Conservation (phyloP, 1,139 yeast species). For the Hanseniaspora sp. region DNA sequence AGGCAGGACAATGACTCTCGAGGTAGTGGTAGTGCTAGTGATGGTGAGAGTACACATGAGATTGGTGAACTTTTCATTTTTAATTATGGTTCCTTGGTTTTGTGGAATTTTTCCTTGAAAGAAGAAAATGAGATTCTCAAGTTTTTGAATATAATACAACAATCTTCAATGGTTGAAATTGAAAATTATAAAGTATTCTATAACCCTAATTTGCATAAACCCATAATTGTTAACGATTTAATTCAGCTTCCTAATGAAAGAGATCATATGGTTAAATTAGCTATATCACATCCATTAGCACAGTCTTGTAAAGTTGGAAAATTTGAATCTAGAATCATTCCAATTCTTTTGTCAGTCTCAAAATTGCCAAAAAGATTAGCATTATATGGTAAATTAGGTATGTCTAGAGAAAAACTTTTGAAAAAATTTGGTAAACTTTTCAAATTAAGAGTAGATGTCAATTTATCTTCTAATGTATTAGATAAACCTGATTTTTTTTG, state of each 20-base stretch:
- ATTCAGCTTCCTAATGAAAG: conserved; percentile 70
- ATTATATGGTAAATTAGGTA: conserved; percentile 72
- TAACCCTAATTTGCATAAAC: conserved; percentile 67
- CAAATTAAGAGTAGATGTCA: conserved; percentile 85
- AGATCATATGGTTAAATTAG: conserved; percentile 81
- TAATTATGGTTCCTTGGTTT: conserved; percentile 87
- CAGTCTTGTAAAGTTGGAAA: conserved; percentile 86
- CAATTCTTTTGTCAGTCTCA: conserved; percentile 70
- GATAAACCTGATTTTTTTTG: conserved; percentile 96
- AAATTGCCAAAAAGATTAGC: conserved; percentile 83
- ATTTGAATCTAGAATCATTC: conserved; percentile 85
- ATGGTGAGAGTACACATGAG: conserved; percentile 13
- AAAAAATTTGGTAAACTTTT: conserved; percentile 83
- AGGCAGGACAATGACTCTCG: conserved; percentile 56
- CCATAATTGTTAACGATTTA: conserved; percentile 89
- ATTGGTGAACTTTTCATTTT: conserved; percentile 78
- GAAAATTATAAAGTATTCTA: conserved; percentile 93
- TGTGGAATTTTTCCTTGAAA: conserved; percentile 88
- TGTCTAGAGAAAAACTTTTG: conserved; percentile 64
- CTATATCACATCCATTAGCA: conserved; percentile 93
- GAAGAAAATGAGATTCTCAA: conserved; percentile 85
- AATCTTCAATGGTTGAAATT: conserved; percentile 83
- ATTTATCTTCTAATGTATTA: conserved; percentile 74
- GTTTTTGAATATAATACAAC: conserved; percentile 41
- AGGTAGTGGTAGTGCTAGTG: conserved; percentile 38